Conservation (phyloP, 2,329 filamentous ascomycete species). For the Penicillium fuscoglaucum region DNA sequence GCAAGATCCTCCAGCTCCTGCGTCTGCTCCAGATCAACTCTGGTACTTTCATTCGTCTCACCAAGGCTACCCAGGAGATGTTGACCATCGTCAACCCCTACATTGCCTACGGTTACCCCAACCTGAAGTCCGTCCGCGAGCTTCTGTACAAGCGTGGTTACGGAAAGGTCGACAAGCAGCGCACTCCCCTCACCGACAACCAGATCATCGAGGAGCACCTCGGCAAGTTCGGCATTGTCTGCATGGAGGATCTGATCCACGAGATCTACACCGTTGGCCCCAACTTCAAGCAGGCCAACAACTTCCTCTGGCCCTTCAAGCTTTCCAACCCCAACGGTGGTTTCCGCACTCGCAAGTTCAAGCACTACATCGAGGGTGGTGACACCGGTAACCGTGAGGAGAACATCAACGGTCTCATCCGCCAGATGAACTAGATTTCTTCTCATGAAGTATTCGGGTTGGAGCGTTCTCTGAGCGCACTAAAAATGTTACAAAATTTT, state of each 20-base stretch:
- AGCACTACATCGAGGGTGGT: slow-evolving; percentile 98
- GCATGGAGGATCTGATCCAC: slow-evolving; percentile 98
- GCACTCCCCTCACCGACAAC: slow-evolving; percentile 95
- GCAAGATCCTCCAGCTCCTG: slow-evolving; percentile 99
- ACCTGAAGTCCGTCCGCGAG: slow-evolving; percentile 98
- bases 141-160: slow-evolving; percentile 99
- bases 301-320: slow-evolving; percentile 99
- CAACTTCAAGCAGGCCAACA: slow-evolving; percentile 99
- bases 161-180: slow-evolving; percentile 98
- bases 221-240: slow-evolving; percentile 98
- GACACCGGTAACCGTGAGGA: slow-evolving; percentile 98
- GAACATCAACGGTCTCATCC: slow-evolving; percentile 92
- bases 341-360: slow-evolving; percentile 96
- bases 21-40: slow-evolving; percentile 99
- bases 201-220: slow-evolving; percentile 94
- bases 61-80: slow-evolving; percentile 98
- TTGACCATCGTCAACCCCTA: slow-evolving; percentile 98
- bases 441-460: slow-evolving; percentile 7
- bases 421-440: slow-evolving; percentile 88
- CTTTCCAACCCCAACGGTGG: slow-evolving; percentile 96
- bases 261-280: slow-evolving; percentile 98
- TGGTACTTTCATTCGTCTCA: slow-evolving; percentile 95
- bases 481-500: slow-evolving; percentile 24
- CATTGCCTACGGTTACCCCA: slow-evolving; percentile 98
- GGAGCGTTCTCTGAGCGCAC: slow-evolving; percentile 2